Conservation (phyloP, 805 yeast genomes). For the Yamadazyma ubonensis region DNA sequence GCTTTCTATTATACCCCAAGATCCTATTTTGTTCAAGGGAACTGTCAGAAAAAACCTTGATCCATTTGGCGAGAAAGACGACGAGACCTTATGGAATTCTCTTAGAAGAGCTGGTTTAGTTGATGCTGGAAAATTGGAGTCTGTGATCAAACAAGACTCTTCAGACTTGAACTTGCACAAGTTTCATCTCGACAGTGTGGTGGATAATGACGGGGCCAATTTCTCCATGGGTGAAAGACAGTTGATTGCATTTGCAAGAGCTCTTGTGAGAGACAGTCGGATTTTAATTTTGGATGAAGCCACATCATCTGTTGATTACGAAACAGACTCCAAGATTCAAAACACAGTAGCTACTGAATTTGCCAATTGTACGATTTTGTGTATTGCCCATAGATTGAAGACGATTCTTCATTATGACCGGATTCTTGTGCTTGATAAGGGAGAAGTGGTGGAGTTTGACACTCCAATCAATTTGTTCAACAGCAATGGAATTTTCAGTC, state of each 20-base stretch:
- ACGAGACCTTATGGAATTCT: constrained; percentile 56
- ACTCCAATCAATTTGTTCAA: constrained; percentile 65
- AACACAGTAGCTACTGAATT: constrained; percentile 69
- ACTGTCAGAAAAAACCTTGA: constrained; percentile 57
- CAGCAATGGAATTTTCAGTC: constrained; percentile 54
- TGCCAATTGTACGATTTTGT: constrained; percentile 66
- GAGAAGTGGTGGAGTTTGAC: constrained; percentile 71
- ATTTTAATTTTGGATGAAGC: constrained; percentile 84
- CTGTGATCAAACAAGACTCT: constrained; percentile 27
- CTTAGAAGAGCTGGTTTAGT: constrained; percentile 55
- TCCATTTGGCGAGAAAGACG: constrained; percentile 53
- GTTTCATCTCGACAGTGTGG: constrained; percentile 43
- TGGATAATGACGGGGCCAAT: constrained; percentile 68
- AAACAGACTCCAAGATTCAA: constrained; percentile 79
- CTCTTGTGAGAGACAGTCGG: constrained; percentile 70
- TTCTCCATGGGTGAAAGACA: constrained; percentile 77
- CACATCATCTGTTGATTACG: constrained; percentile 76
- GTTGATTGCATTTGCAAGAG: constrained; percentile 80
- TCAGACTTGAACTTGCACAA: constrained; percentile 26
- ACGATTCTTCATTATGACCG: constrained; percentile 72
- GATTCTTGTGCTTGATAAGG: constrained; percentile 79
- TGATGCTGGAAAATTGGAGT: constrained; percentile 28
- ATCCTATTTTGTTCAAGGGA: constrained; percentile 63
- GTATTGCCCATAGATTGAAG: constrained; percentile 83
- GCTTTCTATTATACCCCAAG: constrained; percentile 67